Conservation (phyloP, 2,329 filamentous ascomycete genomes). For the Aspergillus hiratsukae region DNA sequence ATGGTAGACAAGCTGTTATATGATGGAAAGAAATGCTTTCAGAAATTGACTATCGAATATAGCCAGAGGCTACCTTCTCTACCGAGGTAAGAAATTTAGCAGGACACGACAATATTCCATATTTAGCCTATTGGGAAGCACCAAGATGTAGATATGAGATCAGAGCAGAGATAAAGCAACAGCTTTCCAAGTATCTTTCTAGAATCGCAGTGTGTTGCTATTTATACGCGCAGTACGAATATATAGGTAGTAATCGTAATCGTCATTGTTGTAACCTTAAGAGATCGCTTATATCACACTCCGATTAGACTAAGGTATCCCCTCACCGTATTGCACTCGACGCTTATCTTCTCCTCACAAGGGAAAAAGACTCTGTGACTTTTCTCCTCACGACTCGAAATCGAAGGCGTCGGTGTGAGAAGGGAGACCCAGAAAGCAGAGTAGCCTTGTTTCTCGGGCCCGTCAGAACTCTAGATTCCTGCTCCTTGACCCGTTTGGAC, state of each 20-base stretch:
- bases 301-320: not conserved
- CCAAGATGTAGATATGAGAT: not conserved
- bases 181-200: not conserved
- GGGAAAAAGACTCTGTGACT: not conserved
- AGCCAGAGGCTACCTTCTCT: not conserved
- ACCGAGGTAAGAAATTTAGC: not conserved
- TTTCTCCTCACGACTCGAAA: constrained; percentile 11
- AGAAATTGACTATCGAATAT: not conserved
- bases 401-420: not conserved
- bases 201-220: not conserved
- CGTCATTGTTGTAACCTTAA: too few species aligned
- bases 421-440: not conserved
- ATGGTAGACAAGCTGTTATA: not conserved
- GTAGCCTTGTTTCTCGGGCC: not conserved
- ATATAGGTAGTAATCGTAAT: not conserved
- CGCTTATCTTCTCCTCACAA: constrained; percentile 14
- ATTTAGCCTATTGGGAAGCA: not conserved
- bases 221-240: not conserved
- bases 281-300: not conserved
- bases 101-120: not conserved
- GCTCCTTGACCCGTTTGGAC: not conserved
- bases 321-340: not conserved
- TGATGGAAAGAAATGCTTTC: not conserved
- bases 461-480: not conserved
- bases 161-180: not conserved